Evolutionary conservation across 371 early-diverging fungal species (phyloP).

Genomic region (Coemansia linderi): DNA sequence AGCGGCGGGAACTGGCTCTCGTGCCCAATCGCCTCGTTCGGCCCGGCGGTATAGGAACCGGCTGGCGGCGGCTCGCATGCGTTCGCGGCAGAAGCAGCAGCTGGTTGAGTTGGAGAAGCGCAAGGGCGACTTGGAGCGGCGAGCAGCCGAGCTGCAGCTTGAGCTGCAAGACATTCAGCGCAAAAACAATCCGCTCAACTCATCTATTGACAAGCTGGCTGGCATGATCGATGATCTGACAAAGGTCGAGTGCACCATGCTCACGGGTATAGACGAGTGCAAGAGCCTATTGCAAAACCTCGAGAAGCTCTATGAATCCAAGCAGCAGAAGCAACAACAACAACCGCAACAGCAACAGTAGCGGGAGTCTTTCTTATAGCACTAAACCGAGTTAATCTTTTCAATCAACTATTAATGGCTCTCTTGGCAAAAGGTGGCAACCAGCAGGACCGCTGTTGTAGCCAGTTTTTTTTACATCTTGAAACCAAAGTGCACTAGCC

Average conservation of each 20-base stretch:
- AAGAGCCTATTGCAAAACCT: conserved; percentile 30
- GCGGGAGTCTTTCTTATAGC: background rate
- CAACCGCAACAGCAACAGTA: background rate
- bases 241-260: conserved; percentile 38
- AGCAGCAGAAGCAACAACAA: background rate
- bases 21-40: conserved; percentile 35
- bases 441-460: no score
- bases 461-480: no score
- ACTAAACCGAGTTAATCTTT: background rate
- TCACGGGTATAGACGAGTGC: conserved; percentile 42
- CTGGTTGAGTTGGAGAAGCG: conserved; percentile 40
- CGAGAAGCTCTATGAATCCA: conserved; percentile 16
- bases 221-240: conserved; percentile 42
- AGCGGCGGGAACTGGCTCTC: background rate
- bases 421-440: no score
- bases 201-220: conserved; percentile 30
- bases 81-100: conserved; percentile 44
- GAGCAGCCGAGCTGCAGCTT: conserved; percentile 27
- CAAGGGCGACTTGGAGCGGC: conserved; percentile 30
- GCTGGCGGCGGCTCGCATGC: conserved; percentile 46
- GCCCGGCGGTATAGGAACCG: conserved; percentile 34
- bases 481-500: background rate
- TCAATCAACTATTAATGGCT: no score
- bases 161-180: conserved; percentile 32
- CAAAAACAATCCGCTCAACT: conserved; percentile 28